Base-by-base conservation (phyloP, 2,329 filamentous ascomycete genomes). In the Seiridium unicorne region DNA sequence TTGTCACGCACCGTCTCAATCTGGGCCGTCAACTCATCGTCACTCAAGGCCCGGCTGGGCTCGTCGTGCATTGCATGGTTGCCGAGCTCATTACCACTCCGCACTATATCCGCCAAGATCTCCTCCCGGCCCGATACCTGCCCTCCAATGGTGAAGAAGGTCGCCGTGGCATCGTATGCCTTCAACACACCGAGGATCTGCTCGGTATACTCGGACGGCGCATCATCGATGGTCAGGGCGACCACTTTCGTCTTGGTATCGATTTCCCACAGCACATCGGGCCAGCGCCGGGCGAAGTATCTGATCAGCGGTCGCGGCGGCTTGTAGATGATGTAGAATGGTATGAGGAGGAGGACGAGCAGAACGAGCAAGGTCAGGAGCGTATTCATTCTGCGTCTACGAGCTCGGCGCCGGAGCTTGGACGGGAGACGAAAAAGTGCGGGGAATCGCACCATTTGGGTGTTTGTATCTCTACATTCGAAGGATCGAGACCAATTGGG, bases 1-100 rank as follows among this genome's bases (percentile, higher is more conserved):
- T 71, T 72, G 18, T 70, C 70, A 44, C 74, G 86, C 13, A 96
- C 91, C 9, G 80, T 66, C 10, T 74, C 70, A 56, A 96, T 88
- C 77, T 96, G 86, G 1, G 72, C 69, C 42, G 79, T 75, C 1
- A 97, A 82, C 62, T 84, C 81, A 1, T 76, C 77, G 56, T 87
- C 81, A 46, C 79, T 74, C 34, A 96, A 79, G 0, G 79, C 78
- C 49, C 84, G 81, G 8, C 88, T 89, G 0, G 92, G 87, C 77
- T 95, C 91, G 74, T 97, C 93, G 72, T 87, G 84, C 91, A 95
- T 93, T 8, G 90, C 93, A 74, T 97, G 93, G 75, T 97, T 97
- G 32, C 85, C 93, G 3, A 97, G 79, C 77, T 93, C 90, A 72
- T 90, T 85, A 31, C 87, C 88, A 54, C 76, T 78, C 44, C 78